phyloP scores from a whole-genome alignment of 495 filamentous ascomycete genomes.

The Xylaria bambusicola region DNA sequence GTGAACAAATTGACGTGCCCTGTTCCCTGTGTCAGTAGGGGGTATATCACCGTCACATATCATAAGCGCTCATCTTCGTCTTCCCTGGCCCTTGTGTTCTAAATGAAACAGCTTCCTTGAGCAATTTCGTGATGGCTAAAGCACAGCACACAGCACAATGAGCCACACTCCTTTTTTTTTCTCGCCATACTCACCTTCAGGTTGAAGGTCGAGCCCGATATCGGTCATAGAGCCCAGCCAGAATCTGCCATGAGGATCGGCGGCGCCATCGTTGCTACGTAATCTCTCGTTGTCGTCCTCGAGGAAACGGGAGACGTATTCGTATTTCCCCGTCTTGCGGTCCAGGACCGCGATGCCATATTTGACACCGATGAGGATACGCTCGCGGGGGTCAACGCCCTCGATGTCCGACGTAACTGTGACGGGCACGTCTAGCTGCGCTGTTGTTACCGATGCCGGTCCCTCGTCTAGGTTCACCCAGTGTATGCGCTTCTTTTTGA shows the following conservation, averaged over 20 bases:
- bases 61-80: background rate
- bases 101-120: background rate
- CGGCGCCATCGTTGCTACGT: slow-evolving; percentile 77
- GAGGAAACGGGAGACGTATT: slow-evolving; percentile 45
- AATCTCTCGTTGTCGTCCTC: slow-evolving; percentile 51
- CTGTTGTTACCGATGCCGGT: slow-evolving; percentile 53
- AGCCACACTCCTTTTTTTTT: too few relatives aligned
- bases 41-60: slow-evolving; percentile 2
- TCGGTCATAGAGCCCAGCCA: slow-evolving; percentile 94
- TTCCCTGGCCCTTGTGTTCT: background rate
- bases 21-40: slow-evolving; percentile 17
- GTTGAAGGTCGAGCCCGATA: slow-evolving; percentile 50
- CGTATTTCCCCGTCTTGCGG: slow-evolving; percentile 54
- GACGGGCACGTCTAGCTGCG: slow-evolving; percentile 67
- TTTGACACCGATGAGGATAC: slow-evolving; percentile 79
- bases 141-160: too few relatives aligned
- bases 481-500: slow-evolving; percentile 77
- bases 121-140: background rate
- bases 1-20: slow-evolving; percentile 46
- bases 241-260: slow-evolving; percentile 79
- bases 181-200: slow-evolving; percentile 50
- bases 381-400: slow-evolving; percentile 59
- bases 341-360: slow-evolving; percentile 76
- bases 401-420: slow-evolving; percentile 85
- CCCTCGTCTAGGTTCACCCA: slow-evolving; percentile 67